Evolutionary conservation across 495 filamentous ascomycete genomes (phyloP).

Genomic region (Penicillium salamii): DNA sequence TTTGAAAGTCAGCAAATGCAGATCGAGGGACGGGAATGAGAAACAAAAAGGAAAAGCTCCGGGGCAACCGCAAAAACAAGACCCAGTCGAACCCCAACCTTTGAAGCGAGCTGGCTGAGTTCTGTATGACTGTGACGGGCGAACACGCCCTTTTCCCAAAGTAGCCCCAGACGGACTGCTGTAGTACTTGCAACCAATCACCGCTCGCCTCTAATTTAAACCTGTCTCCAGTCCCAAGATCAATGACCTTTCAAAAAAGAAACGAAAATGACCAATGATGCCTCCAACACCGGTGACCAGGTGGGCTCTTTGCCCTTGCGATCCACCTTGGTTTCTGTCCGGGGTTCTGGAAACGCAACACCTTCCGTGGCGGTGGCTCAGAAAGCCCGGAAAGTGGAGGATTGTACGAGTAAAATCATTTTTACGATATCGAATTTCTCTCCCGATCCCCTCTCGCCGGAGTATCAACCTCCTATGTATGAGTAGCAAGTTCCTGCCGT

Average conservation of each 20-base stretch:
- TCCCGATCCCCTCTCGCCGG: neutral
- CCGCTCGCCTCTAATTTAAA: neutral
- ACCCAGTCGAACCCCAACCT: conserved; percentile 3
- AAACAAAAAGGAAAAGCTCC: conserved; percentile 4
- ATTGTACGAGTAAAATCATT: neutral
- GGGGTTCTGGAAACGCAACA: conserved; percentile 33
- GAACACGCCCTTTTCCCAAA: conserved; percentile 1
- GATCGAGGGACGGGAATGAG: neutral
- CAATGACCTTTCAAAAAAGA: neutral
- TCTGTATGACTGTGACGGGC: conserved; percentile 21
- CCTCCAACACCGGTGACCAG: conserved; percentile 8
- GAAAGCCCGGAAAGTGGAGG: conserved; percentile 10
- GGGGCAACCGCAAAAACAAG: conserved; percentile 3
- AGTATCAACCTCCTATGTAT: neutral
- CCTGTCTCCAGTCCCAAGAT: neutral
- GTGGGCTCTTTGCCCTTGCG: conserved; percentile 1
- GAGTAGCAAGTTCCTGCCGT: too few relatives aligned
- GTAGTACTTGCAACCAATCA: neutral
- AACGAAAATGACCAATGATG: conserved; percentile 1
- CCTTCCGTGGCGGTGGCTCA: conserved; percentile 29
- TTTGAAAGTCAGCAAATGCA: conserved; percentile 1
- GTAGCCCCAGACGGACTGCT: neutral
- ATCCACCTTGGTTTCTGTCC: conserved; percentile 15
- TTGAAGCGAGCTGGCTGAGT: conserved; percentile 1
- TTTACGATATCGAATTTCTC: neutral